Percentiles rank a stretch among this genome's conserved stretches.
Evolutionary conservation across 306 rosid species (phyloP).

Genomic region (Cicer chorassanicum): DNA sequence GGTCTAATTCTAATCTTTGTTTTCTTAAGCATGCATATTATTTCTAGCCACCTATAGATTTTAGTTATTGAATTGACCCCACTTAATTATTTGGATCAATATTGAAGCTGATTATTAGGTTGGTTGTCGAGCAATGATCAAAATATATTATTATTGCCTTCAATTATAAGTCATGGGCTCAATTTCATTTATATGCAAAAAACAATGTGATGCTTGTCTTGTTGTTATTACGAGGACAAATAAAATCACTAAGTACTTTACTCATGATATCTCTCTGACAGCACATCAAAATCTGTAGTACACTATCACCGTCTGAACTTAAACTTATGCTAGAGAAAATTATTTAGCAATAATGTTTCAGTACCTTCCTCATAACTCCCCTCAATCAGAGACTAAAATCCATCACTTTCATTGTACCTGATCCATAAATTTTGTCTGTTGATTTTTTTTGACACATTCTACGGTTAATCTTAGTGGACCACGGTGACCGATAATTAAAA

Average conservation of each 20-base stretch:
- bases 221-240: conserved; percentile 37
- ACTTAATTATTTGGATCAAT: conserved; percentile 34
- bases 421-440: not conserved
- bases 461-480: not conserved
- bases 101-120: conserved; percentile 17
- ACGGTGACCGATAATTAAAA: not conserved
- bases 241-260: conserved; percentile 43
- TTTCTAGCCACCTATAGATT: conserved; percentile 4
- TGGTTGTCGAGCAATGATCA: conserved; percentile 42
- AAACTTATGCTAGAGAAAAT: conserved; percentile 1
- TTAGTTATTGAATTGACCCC: conserved; percentile 29
- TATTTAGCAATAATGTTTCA: conserved; percentile 42
- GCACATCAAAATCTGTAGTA: conserved; percentile 28
- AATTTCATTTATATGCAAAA: conserved; percentile 43
- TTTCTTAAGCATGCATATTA: conserved; percentile 11
- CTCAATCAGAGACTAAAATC: conserved; percentile 15
- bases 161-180: conserved; percentile 44
- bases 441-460: not conserved
- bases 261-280: conserved; percentile 42
- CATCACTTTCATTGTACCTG: conserved; percentile 2
- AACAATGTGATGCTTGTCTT: conserved; percentile 40
- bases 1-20: conserved; percentile 9
- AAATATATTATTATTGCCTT: conserved; percentile 46
- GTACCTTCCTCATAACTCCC: conserved; percentile 22
- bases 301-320: conserved; percentile 43